phyloP scores from a whole-genome alignment of 2,329 filamentous ascomycete species.

The Stachybotrys chartarum region DNA sequence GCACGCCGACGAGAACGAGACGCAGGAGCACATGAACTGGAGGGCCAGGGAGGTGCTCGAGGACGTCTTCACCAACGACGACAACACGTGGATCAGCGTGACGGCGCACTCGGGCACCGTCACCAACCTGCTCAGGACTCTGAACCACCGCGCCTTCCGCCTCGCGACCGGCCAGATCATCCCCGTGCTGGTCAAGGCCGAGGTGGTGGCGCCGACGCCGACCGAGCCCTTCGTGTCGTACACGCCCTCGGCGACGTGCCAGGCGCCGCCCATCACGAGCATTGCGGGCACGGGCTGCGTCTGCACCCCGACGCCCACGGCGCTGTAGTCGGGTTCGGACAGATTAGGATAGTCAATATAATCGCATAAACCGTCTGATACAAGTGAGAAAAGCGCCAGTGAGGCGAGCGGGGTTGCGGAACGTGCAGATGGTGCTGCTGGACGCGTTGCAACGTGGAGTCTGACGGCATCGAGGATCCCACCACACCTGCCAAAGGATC shows the following conservation, averaged over 20 bases:
- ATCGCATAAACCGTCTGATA: background rate
- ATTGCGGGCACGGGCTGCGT: background rate
- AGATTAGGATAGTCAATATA: no score
- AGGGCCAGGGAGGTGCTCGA: slow-evolving; percentile 45
- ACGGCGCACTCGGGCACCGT: slow-evolving; percentile 56
- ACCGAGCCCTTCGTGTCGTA: slow-evolving; percentile 14
- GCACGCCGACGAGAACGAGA: slow-evolving; percentile 34
- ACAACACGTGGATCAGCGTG: slow-evolving; percentile 49
- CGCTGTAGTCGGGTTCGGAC: background rate
- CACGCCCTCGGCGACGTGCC: background rate
- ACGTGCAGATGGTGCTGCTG: background rate
- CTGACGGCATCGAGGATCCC: background rate
- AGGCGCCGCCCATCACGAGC: slow-evolving; percentile 1
- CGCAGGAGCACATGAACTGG: slow-evolving; percentile 37
- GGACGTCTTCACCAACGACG: slow-evolving; percentile 47
- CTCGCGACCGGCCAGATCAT: slow-evolving; percentile 62
- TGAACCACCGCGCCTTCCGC: slow-evolving; percentile 54
- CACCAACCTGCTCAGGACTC: slow-evolving; percentile 39
- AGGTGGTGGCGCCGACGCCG: slow-evolving; percentile 27
- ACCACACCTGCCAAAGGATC: background rate
- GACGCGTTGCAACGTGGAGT: background rate
- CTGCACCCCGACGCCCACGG: slow-evolving; percentile 1
- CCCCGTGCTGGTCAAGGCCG: slow-evolving; percentile 57
- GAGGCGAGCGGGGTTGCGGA: background rate
- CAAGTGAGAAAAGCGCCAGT: background rate